Base-by-base conservation (phyloP, 495 filamentous ascomycete species). In the Xylaria nigripes region DNA sequence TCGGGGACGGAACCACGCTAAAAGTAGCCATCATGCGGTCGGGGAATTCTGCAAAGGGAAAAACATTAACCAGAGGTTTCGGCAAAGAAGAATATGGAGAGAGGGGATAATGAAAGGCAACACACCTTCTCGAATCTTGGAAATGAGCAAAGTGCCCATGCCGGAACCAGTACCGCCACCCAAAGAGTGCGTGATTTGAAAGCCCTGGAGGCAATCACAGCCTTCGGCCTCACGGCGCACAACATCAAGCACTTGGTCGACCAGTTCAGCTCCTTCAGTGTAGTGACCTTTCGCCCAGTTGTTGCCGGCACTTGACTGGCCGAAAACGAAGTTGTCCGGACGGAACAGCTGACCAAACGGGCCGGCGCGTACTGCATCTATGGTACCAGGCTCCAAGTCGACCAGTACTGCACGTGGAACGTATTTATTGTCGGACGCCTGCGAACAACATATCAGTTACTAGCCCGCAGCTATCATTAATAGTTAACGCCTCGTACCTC, bases 201-300 rank as follows among this genome's bases (percentile, higher is more conserved):
- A 96, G 74, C 92, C 91, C 76, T 96, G 92, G 61, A 96, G 87
- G 79, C 91, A 96, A 82, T 96, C 91, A 72, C 90, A 96, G 64
- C 84, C 89, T 75, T 96, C 91, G 58, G 91, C 90, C 79, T 97
- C 92, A 64, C 92, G 91, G 70, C 92, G 91, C 62, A 97, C 90
- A 59, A 96, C 91, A 76, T 97, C 92, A 64, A 96, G 79, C 54
- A 96, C 91, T 68, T 95, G 85, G 76, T 96, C 92, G 50, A 96
- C 92, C 61, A 96, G 81, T 79, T 96, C 91, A 65, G 91, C 91
- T 79, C 91, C 91, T 81, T 96, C 91, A 55, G 91, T 96, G 82
- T 96, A 96, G 77, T 96, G 91, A 69, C 91, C 91, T 84, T 96
- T 96, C 68, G 91, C 91, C 91, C 91, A 96, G 80, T 96, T 96